Conservation (phyloP, 768 basidiomycete genomes). For the Amanita molliuscula region DNA sequence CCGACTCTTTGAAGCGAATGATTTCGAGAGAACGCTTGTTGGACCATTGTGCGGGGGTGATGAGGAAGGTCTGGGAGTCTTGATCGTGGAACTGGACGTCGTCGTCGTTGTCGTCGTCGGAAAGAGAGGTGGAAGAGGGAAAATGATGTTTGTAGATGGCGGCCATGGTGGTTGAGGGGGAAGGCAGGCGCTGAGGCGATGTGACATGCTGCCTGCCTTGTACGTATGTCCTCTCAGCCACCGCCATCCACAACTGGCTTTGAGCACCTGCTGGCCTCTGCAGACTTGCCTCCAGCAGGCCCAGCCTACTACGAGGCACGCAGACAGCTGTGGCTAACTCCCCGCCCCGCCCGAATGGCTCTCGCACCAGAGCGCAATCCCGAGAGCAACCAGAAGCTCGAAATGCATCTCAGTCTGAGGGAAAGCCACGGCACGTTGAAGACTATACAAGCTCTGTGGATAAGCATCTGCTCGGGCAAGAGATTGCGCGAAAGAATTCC, state of each 20-base stretch:
- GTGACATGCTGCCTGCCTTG: constrained; percentile 9
- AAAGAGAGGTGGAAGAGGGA: constrained; percentile 73
- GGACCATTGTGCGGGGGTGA: constrained; percentile 65
- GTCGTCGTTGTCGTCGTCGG: constrained; percentile 64
- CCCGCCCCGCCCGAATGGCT: constrained; percentile 12
- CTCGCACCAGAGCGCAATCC: constrained; percentile 17
- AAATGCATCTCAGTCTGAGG: constrained; percentile 39
- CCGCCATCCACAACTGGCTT: constrained; percentile 19
- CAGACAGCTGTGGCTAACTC: constrained; percentile 49
- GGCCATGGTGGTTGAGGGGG: constrained; percentile 24
- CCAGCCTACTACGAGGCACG: constrained; percentile 55
- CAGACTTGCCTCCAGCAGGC: constrained; percentile 49
- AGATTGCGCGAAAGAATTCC: constrained; percentile 53
- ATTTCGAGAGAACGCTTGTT: constrained; percentile 18
- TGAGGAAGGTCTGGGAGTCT: constrained; percentile 32
- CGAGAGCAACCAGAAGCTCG: constrained; percentile 35
- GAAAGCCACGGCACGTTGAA: constrained; percentile 46
- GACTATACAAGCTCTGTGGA: constrained; percentile 53
- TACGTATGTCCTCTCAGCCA: constrained; percentile 5
- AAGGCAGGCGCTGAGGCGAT: constrained; percentile 7
- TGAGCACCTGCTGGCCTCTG: constrained; percentile 26
- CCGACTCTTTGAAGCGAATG: constrained; percentile 15
- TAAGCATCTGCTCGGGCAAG: constrained; percentile 46
- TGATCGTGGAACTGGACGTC: constrained; percentile 33
- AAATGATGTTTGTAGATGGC: constrained; percentile 43